Base-by-base conservation (phyloP, 495 filamentous ascomycete species). In the Penicillium coprophilum region DNA sequence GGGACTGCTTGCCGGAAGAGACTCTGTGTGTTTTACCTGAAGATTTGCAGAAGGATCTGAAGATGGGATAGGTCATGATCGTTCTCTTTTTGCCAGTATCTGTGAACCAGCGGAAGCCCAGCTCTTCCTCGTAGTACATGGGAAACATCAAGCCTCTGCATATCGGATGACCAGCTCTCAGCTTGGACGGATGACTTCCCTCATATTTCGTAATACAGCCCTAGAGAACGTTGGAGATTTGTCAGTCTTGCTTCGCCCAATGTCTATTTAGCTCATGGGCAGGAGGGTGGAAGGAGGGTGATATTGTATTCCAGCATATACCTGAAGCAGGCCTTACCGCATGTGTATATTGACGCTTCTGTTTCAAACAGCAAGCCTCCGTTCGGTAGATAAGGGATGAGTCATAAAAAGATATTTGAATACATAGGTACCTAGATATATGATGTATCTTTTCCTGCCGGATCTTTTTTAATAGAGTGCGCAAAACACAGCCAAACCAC, bases 1-100 rank as follows among this genome's bases (percentile, higher is more conserved):
- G 44, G 62, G 72, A 59, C 5, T 55, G 78, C 55, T 55, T 84
- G 20, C 81, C 81, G 3, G 62, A 56, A 15, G 82, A 85, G 62
- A 72, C 53, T 47, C 63, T 65, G 47, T 81, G 79, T 73, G 62
- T 67, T 17, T 58, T 85, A 6, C 48, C 66, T 11, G 65, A 70
- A 28, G 71, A 71, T 31, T 30, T 80, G 56, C 67, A 57, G 53
- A 59, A 48, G 47, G 38, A 68, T 17, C 21, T 60, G 7, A 24
- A 36, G 10, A 50, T 53, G 38, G 8, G 12, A 15, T 23, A n/a
- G 15, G 12, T 19, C 2, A 38, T 8, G 32, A 2, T 17, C 9
- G n/a, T 38, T 38, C 12, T 12, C 30, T 31, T 4, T 15, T 15
- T 6, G 2, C n/a, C 0, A 15, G 4, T 36, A 2, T 36, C 6